These are phyloP conservation scores for Nitzschia palea DNA, from an alignment of 108 stramenopile genomes.

Conservation along the genomic window DNA sequence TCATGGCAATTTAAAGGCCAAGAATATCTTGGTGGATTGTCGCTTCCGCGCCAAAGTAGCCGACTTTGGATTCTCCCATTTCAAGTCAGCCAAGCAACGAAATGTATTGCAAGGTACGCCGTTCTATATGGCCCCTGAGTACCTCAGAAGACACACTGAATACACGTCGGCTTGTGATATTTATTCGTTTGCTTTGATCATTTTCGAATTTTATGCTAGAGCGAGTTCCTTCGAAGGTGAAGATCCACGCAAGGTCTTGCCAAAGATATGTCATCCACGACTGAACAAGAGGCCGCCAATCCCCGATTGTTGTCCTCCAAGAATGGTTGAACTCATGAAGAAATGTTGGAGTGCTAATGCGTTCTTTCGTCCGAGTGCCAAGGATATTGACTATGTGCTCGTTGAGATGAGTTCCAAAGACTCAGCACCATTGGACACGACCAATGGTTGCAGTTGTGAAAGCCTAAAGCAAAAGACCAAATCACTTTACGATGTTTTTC, in stretches of 20 bases:
- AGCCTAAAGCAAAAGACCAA: background rate
- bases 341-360: slow-evolving; percentile 31
- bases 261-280: slow-evolving; percentile 21
- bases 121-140: slow-evolving; percentile 94
- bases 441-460: background rate
- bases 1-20: slow-evolving; percentile 52
- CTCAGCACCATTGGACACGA: slow-evolving; percentile 3
- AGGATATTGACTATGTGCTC: slow-evolving; percentile 27
- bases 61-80: slow-evolving; percentile 70
- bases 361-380: slow-evolving; percentile 25
- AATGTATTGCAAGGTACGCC: slow-evolving; percentile 76
- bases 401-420: slow-evolving; percentile 8
- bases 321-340: slow-evolving; percentile 27
- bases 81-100: slow-evolving; percentile 33
- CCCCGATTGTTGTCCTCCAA: slow-evolving; percentile 9
- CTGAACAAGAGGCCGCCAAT: slow-evolving; percentile 33
- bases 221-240: slow-evolving; percentile 51
- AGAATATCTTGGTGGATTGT: slow-evolving; percentile 54
- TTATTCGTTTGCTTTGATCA: slow-evolving; percentile 62
- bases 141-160: slow-evolving; percentile 36
- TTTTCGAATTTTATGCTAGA: slow-evolving; percentile 53
- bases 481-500: slow-evolving; percentile 38
- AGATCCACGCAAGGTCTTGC: slow-evolving; percentile 26
- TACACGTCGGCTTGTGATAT: slow-evolving; percentile 56
- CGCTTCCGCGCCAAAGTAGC: slow-evolving; percentile 59